Evolutionary conservation across 2,329 filamentous ascomycete genomes (phyloP).

Genomic region (Coniochaeta hoffmannii): DNA sequence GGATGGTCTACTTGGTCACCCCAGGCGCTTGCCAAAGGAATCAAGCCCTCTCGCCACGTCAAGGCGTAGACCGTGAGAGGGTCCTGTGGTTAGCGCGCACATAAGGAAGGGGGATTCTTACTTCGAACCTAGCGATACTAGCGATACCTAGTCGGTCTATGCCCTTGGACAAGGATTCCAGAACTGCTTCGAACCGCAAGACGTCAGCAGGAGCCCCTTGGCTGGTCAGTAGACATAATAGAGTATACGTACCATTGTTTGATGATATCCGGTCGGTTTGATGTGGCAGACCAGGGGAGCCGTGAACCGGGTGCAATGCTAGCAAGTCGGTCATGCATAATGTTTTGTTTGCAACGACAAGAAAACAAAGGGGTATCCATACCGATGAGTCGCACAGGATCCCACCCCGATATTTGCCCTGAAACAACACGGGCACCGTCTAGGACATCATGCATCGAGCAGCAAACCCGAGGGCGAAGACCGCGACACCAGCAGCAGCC

Average conservation of each 20-base stretch:
- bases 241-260: too few species aligned
- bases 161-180: background rate
- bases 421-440: background rate
- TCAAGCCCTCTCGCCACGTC: constrained; percentile 7
- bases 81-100: background rate
- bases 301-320: too few species aligned
- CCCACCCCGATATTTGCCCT: background rate
- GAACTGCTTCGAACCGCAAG: too few species aligned
- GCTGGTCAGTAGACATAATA: too few species aligned
- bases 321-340: too few species aligned
- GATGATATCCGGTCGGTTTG: too few species aligned
- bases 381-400: background rate
- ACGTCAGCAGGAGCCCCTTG: too few species aligned
- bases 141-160: background rate
- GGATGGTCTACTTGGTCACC: constrained; percentile 5
- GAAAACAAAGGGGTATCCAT: too few species aligned
- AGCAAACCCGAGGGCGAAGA: background rate
- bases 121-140: background rate
- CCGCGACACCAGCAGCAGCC: background rate
- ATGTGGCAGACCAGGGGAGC: too few species aligned
- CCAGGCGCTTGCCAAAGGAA: background rate
- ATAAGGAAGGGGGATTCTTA: background rate
- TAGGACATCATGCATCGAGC: background rate
- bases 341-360: too few species aligned
- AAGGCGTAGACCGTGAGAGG: constrained; percentile 7